These are phyloP conservation scores for Suillus subaureus DNA, from an alignment of 768 basidiomycete species.

Conservation along the genomic window DNA sequence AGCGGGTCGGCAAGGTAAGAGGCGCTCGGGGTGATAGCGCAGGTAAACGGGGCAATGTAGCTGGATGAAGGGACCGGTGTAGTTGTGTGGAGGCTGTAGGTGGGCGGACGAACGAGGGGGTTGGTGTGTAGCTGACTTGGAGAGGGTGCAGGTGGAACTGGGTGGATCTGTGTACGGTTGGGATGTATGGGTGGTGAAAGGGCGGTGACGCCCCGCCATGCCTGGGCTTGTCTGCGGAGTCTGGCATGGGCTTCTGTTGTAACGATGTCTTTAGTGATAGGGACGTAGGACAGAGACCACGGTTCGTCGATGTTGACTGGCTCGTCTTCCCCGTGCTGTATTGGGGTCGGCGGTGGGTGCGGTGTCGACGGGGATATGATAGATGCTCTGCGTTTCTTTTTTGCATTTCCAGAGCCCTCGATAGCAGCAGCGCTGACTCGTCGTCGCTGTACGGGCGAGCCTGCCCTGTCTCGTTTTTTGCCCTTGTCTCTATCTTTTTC, in stretches of 20 bases:
- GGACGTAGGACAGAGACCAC: conserved; percentile 47
- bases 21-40: conserved; percentile 65
- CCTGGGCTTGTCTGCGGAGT: conserved; percentile 58
- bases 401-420: conserved; percentile 33
- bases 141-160: conserved; percentile 27
- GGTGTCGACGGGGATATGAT: conserved; percentile 13
- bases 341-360: not conserved
- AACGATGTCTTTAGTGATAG: conserved; percentile 48
- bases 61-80: conserved; percentile 52
- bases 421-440: conserved; percentile 39
- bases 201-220: conserved; percentile 73
- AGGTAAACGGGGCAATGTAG: conserved; percentile 65
- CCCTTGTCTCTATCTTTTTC: conserved; percentile 31
- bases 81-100: conserved; percentile 69
- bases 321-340: conserved; percentile 41
- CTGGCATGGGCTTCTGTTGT: conserved; percentile 46
- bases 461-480: conserved; percentile 27
- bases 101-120: conserved; percentile 52
- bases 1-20: conserved; percentile 77
- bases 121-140: conserved; percentile 24
- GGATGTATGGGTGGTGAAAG: conserved; percentile 30
- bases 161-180: conserved; percentile 35
- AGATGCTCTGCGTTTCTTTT: conserved; percentile 42
- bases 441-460: conserved; percentile 27
- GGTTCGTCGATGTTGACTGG: conserved; percentile 53